Evolutionary conservation across 768 basidiomycete species (phyloP), one percentile per base, ranked within the genome.

Genomic region (Naganishia friedmannii): DNA sequence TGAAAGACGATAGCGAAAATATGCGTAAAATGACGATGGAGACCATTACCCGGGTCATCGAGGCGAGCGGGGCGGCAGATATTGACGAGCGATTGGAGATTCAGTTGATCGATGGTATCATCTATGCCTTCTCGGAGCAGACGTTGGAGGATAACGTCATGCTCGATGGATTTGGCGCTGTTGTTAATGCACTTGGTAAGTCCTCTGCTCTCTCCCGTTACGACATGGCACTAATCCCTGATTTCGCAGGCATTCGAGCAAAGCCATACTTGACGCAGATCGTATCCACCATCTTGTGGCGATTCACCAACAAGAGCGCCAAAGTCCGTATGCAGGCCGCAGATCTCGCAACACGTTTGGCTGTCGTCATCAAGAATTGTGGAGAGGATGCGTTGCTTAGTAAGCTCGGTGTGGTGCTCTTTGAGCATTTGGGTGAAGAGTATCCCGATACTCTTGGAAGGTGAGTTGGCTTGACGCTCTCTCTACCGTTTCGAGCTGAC

Each of bases 61-160:
- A 89, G 19, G 90, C 89, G 7, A 87, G 95, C 1, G 94, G 96
- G 63, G 94, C 95, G n/a, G 91, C 95, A 0, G 95, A 98, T 77
- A 90, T 98, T 60, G 96, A 98, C 77, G 95, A 98, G 82, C 86
- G 94, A 66, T 85, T 99, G 53, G 95, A 99, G 82, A 88, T 94
- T 34, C 87, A 91, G 68, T 87, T 99, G 15, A 91, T 98, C 31
- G 96, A 99, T 76, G 95, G 96, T 45, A 98, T 99, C 83, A 97
- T 98, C 82, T 97, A 95, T 79, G 89, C 96, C 19, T 99, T 99
- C 91, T 95, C 98, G 82, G 95, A 98, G 83, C 96, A 99, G 81
- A 97, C 95, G 1, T 91, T 93, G 9, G 96, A 99, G 81, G 96
- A 99, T 77, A 93, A 93, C 78, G 94, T 98, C 78, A 98, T 99